These are phyloP conservation scores for Passalora sequoiae DNA, from an alignment of 2,329 filamentous ascomycete genomes.

Conservation along the genomic window DNA sequence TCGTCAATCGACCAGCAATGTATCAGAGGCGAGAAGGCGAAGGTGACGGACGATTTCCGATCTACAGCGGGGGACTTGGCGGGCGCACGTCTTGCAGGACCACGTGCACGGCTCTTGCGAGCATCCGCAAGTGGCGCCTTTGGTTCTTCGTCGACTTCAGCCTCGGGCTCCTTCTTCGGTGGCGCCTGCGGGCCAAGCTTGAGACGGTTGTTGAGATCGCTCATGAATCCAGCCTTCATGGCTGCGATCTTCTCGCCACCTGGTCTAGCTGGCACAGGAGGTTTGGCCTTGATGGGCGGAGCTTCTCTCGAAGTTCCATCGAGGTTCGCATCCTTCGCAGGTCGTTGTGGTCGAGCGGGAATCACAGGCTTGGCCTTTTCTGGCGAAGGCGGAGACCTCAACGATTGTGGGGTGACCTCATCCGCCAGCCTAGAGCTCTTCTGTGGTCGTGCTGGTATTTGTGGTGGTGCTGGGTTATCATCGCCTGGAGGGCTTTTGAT, in stretches of 20 bases:
- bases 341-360: neutral
- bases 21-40: conserved; percentile 37
- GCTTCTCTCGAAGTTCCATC: neutral
- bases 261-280: conserved; percentile 72
- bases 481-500: conserved; percentile 27
- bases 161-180: conserved; percentile 63
- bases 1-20: conserved; percentile 43
- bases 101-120: conserved; percentile 81
- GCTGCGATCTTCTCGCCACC: conserved; percentile 82
- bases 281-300: conserved; percentile 61
- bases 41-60: conserved; percentile 44
- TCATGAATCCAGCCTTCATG: conserved; percentile 86
- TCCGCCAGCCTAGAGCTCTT: conserved; percentile 29
- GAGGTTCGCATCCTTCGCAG: neutral
- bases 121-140: conserved; percentile 82
- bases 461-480: conserved; percentile 17
- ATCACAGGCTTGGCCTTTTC: conserved; percentile 68
- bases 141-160: conserved; percentile 58
- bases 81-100: conserved; percentile 71
- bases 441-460: conserved; percentile 30
- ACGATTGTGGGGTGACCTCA: conserved; percentile 28
- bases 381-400: conserved; percentile 36
- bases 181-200: conserved; percentile 72
- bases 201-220: conserved; percentile 83
- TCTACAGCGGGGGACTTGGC: conserved; percentile 53